Evolutionary conservation across 2,329 filamentous ascomycete species (phyloP), one percentile per base, ranked within the genome.

Genomic region (Sarocladium strictum): DNA sequence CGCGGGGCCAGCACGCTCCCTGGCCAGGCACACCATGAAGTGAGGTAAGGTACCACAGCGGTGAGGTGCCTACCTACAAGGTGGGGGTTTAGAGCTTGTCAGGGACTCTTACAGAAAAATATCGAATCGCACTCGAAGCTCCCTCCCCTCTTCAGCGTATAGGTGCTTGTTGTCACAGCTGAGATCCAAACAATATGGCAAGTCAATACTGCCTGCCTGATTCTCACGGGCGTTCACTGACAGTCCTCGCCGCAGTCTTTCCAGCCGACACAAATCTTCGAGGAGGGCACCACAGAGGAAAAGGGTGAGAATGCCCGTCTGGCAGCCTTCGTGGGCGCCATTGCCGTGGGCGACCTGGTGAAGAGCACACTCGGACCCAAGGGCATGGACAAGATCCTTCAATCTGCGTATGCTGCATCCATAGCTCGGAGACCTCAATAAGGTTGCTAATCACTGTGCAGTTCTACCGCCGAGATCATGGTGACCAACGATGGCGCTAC

Each of bases 251-350:
- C 23, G 19, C 17, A 72, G 70, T 86, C 83, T 63, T 86, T 86
- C 72, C 94, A 91, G 76, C 92, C 93, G 66, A 96, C 91, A 60
- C 93, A 97, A 76, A 97, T 97, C 79, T 97, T 97, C 75, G 90
- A 91, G 66, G 90, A 97, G 73, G 92, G 95, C 70, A 94, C 95
- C 63, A 94, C 88, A 56, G 90, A 97, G 76, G 93, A 97, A 78
- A 97, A 96, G 78, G 94, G 94, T 66, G 93, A 97, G 78, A 97
- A 97, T 88, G 93, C 94, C 66, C 90, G 93, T 82, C 87, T 97
- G 64, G 88, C 90, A n/a, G 93, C 93, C 61, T 99, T 99, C 67
- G 93, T 99, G 55, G 94, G 94, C 64, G 94, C 94, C 69, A 99
- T 99, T 67, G 94, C 94, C 55, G 94, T 99, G 47, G 94, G 94